These are phyloP conservation scores for Dryadomyces quercus-mongolicae DNA, from an alignment of 2,329 filamentous ascomycete species.

Conservation along the genomic window DNA sequence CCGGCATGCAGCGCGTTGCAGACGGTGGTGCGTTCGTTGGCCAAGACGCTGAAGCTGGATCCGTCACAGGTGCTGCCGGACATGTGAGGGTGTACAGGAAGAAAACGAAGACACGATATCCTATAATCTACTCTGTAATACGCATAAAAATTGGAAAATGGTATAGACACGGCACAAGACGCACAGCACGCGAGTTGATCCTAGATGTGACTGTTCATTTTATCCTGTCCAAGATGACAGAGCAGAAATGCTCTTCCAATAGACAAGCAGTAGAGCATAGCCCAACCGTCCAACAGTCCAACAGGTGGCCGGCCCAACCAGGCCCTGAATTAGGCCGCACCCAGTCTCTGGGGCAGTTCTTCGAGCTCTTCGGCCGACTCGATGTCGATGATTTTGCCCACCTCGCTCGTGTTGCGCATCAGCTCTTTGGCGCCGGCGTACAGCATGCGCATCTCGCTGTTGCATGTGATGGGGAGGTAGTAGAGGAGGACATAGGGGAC, in stretches of 20 bases:
- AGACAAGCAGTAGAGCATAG: no score
- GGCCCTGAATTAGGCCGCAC: constrained; percentile 15
- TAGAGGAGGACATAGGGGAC: constrained; percentile 93
- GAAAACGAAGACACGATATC: constrained; percentile 7
- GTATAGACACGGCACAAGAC: no score
- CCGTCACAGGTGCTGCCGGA: constrained; percentile 39
- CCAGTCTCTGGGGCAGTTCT: constrained; percentile 59
- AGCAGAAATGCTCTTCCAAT: no score
- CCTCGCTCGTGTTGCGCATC: constrained; percentile 86
- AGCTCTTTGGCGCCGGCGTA: constrained; percentile 94
- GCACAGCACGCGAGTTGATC: no score
- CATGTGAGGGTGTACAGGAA: no score
- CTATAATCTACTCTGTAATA: background rate
- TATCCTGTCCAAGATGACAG: no score
- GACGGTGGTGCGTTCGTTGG: constrained; percentile 64
- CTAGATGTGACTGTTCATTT: no score
- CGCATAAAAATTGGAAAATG: no score
- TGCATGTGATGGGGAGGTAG: constrained; percentile 88
- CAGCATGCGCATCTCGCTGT: constrained; percentile 76
- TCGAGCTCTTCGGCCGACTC: constrained; percentile 69
- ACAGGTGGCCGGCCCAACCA: background rate
- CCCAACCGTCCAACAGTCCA: no score
- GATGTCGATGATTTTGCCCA: constrained; percentile 78
- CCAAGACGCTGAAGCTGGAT: constrained; percentile 51
- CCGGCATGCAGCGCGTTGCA: constrained; percentile 77